Evolutionary conservation across 2,329 filamentous ascomycete genomes (phyloP).

Genomic region (Colletotrichum nymphaeae): DNA sequence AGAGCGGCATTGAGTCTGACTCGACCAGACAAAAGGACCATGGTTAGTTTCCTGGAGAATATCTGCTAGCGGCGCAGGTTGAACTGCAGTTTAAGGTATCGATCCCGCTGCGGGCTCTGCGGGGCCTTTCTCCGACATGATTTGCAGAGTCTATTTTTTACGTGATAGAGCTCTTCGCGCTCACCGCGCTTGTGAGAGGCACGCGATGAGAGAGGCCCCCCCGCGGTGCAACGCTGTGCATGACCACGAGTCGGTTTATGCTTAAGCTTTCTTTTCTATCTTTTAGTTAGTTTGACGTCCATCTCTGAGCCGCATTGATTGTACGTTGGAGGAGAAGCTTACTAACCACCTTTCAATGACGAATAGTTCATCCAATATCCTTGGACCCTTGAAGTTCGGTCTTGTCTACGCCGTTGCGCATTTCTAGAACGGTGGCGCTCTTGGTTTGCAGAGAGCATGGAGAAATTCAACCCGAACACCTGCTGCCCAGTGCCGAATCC

Average conservation of each 20-base stretch:
- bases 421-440: not conserved
- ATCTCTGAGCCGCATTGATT: not conserved
- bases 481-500: not conserved
- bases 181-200: not conserved
- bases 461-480: not conserved
- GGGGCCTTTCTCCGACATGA: not conserved
- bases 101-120: conserved; percentile 10
- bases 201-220: not conserved
- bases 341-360: not conserved
- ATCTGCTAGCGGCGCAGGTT: not conserved
- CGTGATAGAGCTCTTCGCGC: not conserved
- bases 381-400: not conserved
- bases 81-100: conserved; percentile 28
- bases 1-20: not conserved
- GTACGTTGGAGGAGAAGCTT: conserved; percentile 19
- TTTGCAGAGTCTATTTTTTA: not conserved
- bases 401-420: not conserved
- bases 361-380: not conserved
- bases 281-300: not conserved
- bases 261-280: not conserved
- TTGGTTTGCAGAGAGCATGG: not conserved
- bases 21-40: not conserved
- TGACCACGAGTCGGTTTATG: not conserved
- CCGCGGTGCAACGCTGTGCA: not conserved
- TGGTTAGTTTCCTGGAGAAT: not conserved